These are phyloP conservation scores for Proliferodiscus dingleyae DNA, from an alignment of 2,329 filamentous ascomycete genomes.

Conservation along the genomic window DNA sequence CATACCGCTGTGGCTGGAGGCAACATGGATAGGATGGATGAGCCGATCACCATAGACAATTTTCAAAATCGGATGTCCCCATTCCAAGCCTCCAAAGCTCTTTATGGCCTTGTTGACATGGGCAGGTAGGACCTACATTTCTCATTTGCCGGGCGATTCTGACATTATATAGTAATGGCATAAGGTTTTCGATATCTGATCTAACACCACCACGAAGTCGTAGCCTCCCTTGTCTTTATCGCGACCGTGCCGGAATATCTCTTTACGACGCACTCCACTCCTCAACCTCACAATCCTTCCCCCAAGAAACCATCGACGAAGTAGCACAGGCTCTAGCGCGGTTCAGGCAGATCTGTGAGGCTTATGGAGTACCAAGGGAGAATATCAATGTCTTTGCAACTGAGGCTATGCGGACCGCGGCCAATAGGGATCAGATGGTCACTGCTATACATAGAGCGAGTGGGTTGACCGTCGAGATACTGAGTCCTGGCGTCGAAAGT, in stretches of 20 bases:
- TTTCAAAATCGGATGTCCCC: slow-evolving; percentile 25
- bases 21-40: slow-evolving; percentile 19
- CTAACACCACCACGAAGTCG: slow-evolving; percentile 67
- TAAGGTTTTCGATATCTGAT: slow-evolving; percentile 85
- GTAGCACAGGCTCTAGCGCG: slow-evolving; percentile 63
- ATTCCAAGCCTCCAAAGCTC: slow-evolving; percentile 19
- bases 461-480: slow-evolving; percentile 65
- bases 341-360: slow-evolving; percentile 66
- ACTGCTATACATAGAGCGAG: slow-evolving; percentile 56
- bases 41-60: slow-evolving; percentile 30
- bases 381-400: slow-evolving; percentile 78
- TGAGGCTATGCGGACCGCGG: slow-evolving; percentile 78
- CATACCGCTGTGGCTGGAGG: neutral
- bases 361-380: slow-evolving; percentile 59
- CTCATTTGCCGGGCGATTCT: slow-evolving; percentile 6
- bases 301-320: slow-evolving; percentile 52
- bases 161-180: slow-evolving; percentile 64
- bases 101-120: slow-evolving; percentile 33
- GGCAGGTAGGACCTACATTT: slow-evolving; percentile 26
- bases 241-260: slow-evolving; percentile 74
- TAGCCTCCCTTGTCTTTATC: slow-evolving; percentile 71
- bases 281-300: slow-evolving; percentile 40
- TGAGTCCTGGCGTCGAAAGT: slow-evolving; percentile 77
- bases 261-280: slow-evolving; percentile 75
- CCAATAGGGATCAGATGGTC: slow-evolving; percentile 67